Evolutionary conservation across 257 asterid species (phyloP).

Genomic region (Plantago major): DNA sequence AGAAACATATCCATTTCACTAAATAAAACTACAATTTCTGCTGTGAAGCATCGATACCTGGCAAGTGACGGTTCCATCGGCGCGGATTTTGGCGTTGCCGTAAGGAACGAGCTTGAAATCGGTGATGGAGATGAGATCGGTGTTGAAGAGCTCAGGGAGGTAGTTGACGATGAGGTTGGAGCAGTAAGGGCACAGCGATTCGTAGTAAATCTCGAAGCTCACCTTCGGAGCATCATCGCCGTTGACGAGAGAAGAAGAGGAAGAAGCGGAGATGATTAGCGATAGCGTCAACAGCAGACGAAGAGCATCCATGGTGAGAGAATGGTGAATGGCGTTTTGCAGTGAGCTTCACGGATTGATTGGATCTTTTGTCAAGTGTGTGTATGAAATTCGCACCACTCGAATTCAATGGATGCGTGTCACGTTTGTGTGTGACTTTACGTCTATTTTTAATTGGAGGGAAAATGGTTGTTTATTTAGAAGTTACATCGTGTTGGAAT

Average conservation of each 20-base stretch:
- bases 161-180: slow-evolving; percentile 49
- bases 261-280: slow-evolving; percentile 21
- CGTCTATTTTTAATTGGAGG: neutral
- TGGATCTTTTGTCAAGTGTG: too few species aligned
- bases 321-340: neutral
- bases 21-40: too few species aligned
- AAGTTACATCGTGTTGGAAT: too few species aligned
- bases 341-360: too few species aligned
- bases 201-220: slow-evolving; percentile 41
- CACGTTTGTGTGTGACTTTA: slow-evolving; percentile 3
- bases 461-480: neutral
- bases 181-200: slow-evolving; percentile 53
- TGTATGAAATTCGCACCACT: slow-evolving; percentile 3
- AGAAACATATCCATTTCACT: too few species aligned
- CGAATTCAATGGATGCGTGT: neutral
- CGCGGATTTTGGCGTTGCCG: slow-evolving; percentile 47
- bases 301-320: slow-evolving; percentile 35
- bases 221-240: slow-evolving; percentile 33
- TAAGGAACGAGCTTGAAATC: slow-evolving; percentile 48
- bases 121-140: slow-evolving; percentile 42
- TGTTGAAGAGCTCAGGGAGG: slow-evolving; percentile 32
- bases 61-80: slow-evolving; percentile 37
- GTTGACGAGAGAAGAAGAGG: slow-evolving; percentile 15
- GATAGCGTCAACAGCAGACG: slow-evolving; percentile 29
- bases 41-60: slow-evolving; percentile 30